These are phyloP conservation scores for Phaffia tasmanica DNA, from an alignment of 768 basidiomycete genomes.

Conservation along the genomic window DNA sequence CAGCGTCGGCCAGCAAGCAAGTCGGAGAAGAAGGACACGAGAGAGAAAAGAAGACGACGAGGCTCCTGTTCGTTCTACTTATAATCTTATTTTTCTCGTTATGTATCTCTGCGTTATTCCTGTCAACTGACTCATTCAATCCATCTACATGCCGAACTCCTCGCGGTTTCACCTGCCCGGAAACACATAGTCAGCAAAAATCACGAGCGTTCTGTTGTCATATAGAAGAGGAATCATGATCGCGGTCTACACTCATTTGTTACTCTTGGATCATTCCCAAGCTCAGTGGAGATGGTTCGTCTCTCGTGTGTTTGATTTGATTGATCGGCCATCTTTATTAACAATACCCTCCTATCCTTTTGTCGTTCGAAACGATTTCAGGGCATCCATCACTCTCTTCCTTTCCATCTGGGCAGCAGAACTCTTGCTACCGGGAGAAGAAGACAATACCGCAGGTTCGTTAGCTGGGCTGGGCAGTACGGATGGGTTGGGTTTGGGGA, in stretches of 20 bases:
- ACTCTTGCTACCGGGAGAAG: slow-evolving; percentile 19
- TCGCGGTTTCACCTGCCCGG: neutral
- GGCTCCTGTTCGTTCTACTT: no score
- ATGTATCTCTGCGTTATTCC: neutral
- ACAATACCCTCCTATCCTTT: neutral
- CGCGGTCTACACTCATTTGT: slow-evolving; percentile 73
- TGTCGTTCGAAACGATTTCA: neutral
- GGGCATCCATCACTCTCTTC: slow-evolving; percentile 21
- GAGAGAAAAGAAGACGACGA: no score
- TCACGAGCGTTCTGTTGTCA: slow-evolving; percentile 63
- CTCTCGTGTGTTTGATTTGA: no score
- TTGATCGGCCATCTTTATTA: no score
- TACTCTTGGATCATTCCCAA: slow-evolving; percentile 35
- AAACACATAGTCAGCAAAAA: slow-evolving; percentile 42
- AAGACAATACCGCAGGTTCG: slow-evolving; percentile 4
- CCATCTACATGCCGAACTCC: neutral
- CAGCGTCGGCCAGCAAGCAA: no score
- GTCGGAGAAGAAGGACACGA: no score
- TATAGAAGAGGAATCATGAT: slow-evolving; percentile 77
- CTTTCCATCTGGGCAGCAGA: slow-evolving; percentile 25
- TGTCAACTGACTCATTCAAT: neutral
- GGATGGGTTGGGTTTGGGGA: no score
- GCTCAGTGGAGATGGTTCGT: slow-evolving; percentile 7
- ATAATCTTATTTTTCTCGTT: no score
- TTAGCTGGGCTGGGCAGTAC: no score